Conservation (phyloP, 345 rosid genomes). For the Arabidopsis arenosa region DNA sequence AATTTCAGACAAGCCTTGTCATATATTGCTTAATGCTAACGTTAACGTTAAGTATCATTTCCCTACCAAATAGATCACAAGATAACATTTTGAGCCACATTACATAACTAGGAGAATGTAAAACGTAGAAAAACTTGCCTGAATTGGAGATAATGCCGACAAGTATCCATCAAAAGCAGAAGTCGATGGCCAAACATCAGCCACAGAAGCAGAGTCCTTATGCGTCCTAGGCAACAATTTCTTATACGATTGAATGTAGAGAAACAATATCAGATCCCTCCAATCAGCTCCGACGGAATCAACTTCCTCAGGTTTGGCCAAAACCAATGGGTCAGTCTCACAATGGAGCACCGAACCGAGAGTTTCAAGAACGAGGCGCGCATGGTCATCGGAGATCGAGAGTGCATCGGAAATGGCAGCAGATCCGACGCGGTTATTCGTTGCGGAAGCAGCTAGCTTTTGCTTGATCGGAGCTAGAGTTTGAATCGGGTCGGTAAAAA, state of each 20-base stretch:
- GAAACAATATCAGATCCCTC: slow-evolving; percentile 81
- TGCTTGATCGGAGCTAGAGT: slow-evolving; percentile 69
- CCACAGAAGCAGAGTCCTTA: slow-evolving; percentile 89
- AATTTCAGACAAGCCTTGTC: not conserved
- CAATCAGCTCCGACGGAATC: slow-evolving; percentile 77
- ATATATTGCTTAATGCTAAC: slow-evolving; percentile 10
- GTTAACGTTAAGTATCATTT: too few species aligned
- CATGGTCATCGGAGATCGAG: slow-evolving; percentile 82
- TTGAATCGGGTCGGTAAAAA: slow-evolving; percentile 77
- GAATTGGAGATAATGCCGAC: slow-evolving; percentile 94
- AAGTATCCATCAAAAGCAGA: slow-evolving; percentile 97
- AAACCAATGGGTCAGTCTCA: slow-evolving; percentile 76
- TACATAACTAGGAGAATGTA: not conserved
- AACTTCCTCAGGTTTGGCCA: slow-evolving; percentile 56
- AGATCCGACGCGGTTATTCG: slow-evolving; percentile 63
- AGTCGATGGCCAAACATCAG: slow-evolving; percentile 99
- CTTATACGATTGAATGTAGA: slow-evolving; percentile 95
- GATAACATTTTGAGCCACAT: slow-evolving; percentile 23
- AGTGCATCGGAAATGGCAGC: slow-evolving; percentile 72
- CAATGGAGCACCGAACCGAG: slow-evolving; percentile 82
- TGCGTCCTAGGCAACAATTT: slow-evolving; percentile 84
- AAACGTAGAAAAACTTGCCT: slow-evolving; percentile 52
- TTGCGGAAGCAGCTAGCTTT: slow-evolving; percentile 50
- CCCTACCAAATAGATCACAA: not conserved
- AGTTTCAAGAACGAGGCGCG: slow-evolving; percentile 81